These are phyloP conservation scores for Coniella vitis DNA, from an alignment of 2,329 filamentous ascomycete species.

Conservation along the genomic window DNA sequence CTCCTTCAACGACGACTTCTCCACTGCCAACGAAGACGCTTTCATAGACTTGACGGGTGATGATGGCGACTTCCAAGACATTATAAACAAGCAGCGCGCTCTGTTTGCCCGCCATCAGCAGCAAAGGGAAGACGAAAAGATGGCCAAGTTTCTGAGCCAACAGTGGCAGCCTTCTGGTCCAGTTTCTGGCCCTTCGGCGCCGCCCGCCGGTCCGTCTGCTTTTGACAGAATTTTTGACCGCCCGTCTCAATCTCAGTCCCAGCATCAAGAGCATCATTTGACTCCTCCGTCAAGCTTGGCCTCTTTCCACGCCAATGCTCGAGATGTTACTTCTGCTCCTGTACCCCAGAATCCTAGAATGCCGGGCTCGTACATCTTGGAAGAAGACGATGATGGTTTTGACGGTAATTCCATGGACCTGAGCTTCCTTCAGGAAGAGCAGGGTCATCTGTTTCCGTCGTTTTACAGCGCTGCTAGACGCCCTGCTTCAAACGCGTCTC, in stretches of 20 bases:
- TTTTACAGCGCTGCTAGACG: neutral
- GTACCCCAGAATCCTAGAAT: neutral
- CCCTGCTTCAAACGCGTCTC: neutral
- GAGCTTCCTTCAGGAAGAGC: neutral
- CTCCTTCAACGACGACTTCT: conserved; percentile 8
- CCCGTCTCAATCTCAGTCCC: neutral
- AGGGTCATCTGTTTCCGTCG: neutral
- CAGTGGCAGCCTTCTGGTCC: neutral
- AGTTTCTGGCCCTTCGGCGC: neutral
- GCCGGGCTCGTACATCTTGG: conserved; percentile 1
- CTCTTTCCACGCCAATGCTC: neutral
- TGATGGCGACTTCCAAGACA: conserved; percentile 18
- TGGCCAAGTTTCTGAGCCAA: conserved; percentile 17
- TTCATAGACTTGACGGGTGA: conserved; percentile 38
- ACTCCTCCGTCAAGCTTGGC: neutral
- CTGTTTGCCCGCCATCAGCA: conserved; percentile 32
- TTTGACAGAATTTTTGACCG: conserved; percentile 18
- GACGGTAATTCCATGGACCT: neutral
- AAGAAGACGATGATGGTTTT: neutral
- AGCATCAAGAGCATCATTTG: neutral
- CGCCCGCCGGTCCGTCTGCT: conserved; percentile 14
- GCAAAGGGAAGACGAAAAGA: conserved; percentile 28
- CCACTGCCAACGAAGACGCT: conserved; percentile 17
- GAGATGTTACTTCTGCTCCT: neutral
- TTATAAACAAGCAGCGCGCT: conserved; percentile 24